Percentiles rank a stretch among this genome's conserved stretches.
Conservation (phyloP, 306 rosid species). For the Quercus suber region DNA sequence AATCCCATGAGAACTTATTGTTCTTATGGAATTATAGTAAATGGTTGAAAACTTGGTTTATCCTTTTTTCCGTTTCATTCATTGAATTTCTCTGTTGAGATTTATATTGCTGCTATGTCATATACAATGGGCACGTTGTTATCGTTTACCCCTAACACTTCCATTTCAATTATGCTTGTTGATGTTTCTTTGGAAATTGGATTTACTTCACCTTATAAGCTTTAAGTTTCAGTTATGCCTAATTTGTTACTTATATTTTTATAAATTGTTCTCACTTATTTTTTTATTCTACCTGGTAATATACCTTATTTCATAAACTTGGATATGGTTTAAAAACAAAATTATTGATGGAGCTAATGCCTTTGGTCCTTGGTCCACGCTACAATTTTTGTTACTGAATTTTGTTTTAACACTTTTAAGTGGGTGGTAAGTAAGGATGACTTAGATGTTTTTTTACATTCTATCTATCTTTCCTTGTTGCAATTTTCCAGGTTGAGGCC, state of each 20-base stretch:
- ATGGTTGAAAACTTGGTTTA: too few relatives aligned
- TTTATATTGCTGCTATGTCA: too few relatives aligned
- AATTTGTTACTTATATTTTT: neutral
- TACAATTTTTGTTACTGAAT: neutral
- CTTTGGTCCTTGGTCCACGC: neutral
- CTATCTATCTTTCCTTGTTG: neutral
- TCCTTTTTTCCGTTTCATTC: too few relatives aligned
- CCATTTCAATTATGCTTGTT: too few relatives aligned
- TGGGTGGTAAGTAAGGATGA: slow-evolving; percentile 3
- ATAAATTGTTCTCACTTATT: neutral
- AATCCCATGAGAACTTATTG: too few relatives aligned
- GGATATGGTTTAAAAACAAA: neutral
- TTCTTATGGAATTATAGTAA: too few relatives aligned
- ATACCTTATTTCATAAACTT: neutral
- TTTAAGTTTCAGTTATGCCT: neutral
- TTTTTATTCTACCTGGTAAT: neutral
- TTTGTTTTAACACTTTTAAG: neutral
- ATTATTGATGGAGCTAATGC: neutral
- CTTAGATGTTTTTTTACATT: neutral
- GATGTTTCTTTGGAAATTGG: neutral
- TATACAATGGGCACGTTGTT: too few relatives aligned
- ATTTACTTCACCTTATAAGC: neutral
- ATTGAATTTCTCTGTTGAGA: too few relatives aligned
- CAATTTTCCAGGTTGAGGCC: neutral
- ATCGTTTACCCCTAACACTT: too few relatives aligned